Base-by-base conservation (phyloP, 352 stramenopile species). In the Phytophthora nicotianae region DNA sequence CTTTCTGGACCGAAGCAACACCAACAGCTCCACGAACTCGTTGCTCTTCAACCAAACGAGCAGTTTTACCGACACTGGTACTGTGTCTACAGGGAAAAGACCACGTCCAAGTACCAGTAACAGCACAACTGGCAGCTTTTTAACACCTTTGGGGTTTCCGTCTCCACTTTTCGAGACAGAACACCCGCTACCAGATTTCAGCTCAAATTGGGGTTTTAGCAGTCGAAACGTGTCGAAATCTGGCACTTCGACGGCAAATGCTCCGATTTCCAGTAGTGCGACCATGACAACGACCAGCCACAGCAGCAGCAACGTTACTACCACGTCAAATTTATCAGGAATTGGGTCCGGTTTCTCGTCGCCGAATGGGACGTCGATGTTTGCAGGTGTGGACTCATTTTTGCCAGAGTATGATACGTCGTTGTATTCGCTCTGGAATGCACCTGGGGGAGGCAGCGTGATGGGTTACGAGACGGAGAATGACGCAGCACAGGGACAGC, bases 341-440 rank as follows among this genome's bases (percentile, higher is more conserved):
- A 67, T 68, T 42, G 70, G 67, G 1, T 70, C 62, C 5, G 68
- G 58, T 2, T 35, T 85, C 26, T 68, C 65, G 43, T 81, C 75
- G 17, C 73, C 78, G 4, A 83, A 64, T 50, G 65, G 50, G 7
- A 54, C 68, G 37, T 77, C 70, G 14, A 78, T 89, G 56, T 80
- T 89, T 60, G 66, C 75, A 29, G 26, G 56, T 19, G 77, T 86
- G 29, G 72, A 83, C 23, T 80, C 82, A 3, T 70, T 89, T 47
- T 67, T 91, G n/a, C 70, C 77, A 3, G 81, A 92, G 32, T 90
- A 90, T 49, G 83, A 92, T 47, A 68, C 81, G 19, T 71, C 75
- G 1, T 72, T 92, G 21, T 89, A 92, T 49, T 88, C 81, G 51
- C 65, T 92, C 21, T 92, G 83, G 83, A 89, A 78, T 50, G 62